Evolutionary conservation across 139 green algal genomes (phyloP).

Genomic region (Chlamydomonas sphaeroides): DNA sequence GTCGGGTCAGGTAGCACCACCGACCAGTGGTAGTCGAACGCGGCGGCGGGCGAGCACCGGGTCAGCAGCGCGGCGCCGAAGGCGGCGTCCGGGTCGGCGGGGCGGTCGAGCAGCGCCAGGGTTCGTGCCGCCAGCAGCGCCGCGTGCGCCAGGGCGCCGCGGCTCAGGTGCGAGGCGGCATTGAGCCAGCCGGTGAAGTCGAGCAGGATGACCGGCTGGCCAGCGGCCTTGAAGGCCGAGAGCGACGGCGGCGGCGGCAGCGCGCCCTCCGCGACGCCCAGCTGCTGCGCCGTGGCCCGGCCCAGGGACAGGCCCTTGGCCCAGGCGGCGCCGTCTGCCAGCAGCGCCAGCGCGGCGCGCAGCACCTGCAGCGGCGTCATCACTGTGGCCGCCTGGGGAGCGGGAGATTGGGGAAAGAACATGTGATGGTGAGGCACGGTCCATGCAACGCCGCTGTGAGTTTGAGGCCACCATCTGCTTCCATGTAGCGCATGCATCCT

Average conservation of each 20-base stretch:
- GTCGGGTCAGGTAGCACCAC: slow-evolving; percentile 50
- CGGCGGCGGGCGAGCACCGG: not conserved
- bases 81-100: slow-evolving; percentile 57
- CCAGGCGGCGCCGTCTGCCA: slow-evolving; percentile 54
- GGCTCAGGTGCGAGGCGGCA: slow-evolving; percentile 58
- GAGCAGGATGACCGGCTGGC: slow-evolving; percentile 63
- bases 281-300: not conserved
- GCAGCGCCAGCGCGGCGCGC: slow-evolving; percentile 56
- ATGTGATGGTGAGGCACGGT: too few species aligned
- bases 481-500: too few species aligned
- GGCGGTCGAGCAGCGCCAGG: slow-evolving; percentile 55
- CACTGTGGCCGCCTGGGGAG: slow-evolving; percentile 41
- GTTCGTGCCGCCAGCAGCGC: slow-evolving; percentile 49
- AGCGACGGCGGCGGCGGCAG: slow-evolving; percentile 14
- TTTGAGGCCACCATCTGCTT: too few species aligned
- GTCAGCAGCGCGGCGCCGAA: slow-evolving; percentile 66
- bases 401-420: not conserved
- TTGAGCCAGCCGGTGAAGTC: slow-evolving; percentile 77
- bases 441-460: too few species aligned
- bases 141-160: slow-evolving; percentile 51
- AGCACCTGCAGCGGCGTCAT: slow-evolving; percentile 74
- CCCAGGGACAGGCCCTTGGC: slow-evolving; percentile 60
- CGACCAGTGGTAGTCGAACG: slow-evolving; percentile 74
- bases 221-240: slow-evolving; percentile 43
- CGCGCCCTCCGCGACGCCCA: not conserved